phyloP scores from a whole-genome alignment of 169 alveolate species.

The Cytauxzoon felis region DNA sequence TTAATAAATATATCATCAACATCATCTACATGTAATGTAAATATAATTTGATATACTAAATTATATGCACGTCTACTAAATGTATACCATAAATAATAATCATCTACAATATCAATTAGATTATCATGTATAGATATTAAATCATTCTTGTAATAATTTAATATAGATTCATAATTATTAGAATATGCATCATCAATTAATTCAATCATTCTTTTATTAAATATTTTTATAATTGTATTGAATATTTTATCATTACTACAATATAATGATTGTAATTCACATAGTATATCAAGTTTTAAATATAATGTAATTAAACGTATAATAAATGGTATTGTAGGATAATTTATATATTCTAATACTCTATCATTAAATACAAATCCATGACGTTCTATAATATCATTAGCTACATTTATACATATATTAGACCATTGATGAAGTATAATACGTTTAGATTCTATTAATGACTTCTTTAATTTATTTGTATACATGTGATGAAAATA shows the following conservation, averaged over 20 bases:
- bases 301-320: not conserved
- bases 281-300: not conserved
- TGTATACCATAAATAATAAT: not conserved
- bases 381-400: not conserved
- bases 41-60: not conserved
- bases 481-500: not conserved
- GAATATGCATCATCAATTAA: not conserved
- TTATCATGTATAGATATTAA: not conserved
- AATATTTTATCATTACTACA: not conserved
- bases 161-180: not conserved
- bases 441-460: constrained; percentile 5
- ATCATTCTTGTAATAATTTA: not conserved
- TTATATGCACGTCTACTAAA: not conserved
- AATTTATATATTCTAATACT: not conserved
- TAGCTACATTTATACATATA: not conserved
- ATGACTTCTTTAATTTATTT: constrained; percentile 3
- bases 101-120: not conserved
- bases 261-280: not conserved
- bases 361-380: constrained; percentile 1
- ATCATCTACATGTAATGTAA: not conserved
- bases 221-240: not conserved
- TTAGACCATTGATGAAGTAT: constrained; percentile 22
- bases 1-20: not conserved
- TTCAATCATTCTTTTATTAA: not conserved
- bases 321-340: constrained; percentile 5